These are phyloP conservation scores for Arctium minus DNA, from an alignment of 129 eudicot species.

Conservation along the genomic window DNA sequence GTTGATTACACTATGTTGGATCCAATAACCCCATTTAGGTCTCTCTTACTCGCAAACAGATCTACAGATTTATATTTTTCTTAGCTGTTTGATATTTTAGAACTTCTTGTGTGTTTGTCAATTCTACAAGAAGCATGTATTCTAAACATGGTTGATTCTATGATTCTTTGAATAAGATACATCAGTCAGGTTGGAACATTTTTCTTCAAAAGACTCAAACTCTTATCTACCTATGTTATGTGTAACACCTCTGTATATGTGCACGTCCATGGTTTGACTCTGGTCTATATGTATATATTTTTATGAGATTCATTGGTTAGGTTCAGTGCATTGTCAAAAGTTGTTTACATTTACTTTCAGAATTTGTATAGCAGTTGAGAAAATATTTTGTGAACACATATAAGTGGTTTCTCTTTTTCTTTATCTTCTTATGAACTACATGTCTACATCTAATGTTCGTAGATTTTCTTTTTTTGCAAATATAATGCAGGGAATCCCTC, in stretches of 20 bases:
- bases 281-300: neutral
- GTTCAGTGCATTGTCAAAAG: too few relatives aligned
- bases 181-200: neutral
- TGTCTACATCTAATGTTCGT: neutral
- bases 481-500: conserved; percentile 66
- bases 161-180: neutral
- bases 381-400: neutral
- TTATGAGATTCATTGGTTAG: neutral
- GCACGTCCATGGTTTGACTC: neutral
- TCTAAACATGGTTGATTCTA: neutral
- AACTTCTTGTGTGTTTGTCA: too few relatives aligned
- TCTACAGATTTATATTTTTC: too few relatives aligned
- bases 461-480: neutral
- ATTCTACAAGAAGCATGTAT: too few relatives aligned
- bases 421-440: neutral
- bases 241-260: neutral
- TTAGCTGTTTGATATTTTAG: too few relatives aligned
- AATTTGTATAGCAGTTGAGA: neutral
- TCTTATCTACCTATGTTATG: neutral
- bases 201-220: neutral
- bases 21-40: too few relatives aligned
- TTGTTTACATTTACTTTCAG: neutral
- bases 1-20: too few relatives aligned
- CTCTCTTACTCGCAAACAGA: too few relatives aligned
- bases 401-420: neutral